Conservation (phyloP, 2,329 filamentous ascomycete genomes). For the Cordyceps cateniannulata region DNA sequence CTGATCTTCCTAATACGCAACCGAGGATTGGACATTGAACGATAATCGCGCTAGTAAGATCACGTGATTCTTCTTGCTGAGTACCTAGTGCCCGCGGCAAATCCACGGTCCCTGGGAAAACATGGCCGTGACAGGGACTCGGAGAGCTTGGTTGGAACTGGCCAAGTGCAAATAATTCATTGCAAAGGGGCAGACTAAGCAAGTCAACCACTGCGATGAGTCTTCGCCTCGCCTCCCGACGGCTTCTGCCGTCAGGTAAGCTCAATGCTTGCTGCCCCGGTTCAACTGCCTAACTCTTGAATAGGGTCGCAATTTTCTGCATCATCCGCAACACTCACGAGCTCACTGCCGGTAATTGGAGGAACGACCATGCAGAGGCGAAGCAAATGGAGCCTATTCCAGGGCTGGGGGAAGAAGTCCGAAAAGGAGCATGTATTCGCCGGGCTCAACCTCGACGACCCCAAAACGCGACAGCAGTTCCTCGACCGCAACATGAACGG, state of each 20-base stretch:
- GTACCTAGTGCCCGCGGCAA: too few species aligned
- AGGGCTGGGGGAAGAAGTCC: slow-evolving; percentile 27
- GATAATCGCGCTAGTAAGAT: slow-evolving; percentile 27
- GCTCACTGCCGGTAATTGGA: not conserved
- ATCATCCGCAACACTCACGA: not conserved
- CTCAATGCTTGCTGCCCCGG: not conserved
- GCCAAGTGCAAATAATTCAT: slow-evolving; percentile 21
- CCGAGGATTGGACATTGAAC: slow-evolving; percentile 20
- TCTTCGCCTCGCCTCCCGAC: slow-evolving; percentile 56
- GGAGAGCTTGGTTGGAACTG: not conserved
- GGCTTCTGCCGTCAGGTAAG: slow-evolving; percentile 55
- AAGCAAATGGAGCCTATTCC: slow-evolving; percentile 36
- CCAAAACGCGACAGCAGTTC: slow-evolving; percentile 36
- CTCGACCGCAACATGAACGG: slow-evolving; percentile 33
- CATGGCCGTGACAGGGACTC: not conserved
- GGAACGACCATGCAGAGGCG: slow-evolving; percentile 26
- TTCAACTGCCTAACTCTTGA: not conserved
- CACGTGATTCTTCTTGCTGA: slow-evolving; percentile 17
- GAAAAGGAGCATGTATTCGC: slow-evolving; percentile 24
- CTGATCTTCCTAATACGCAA: not conserved
- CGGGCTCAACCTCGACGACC: slow-evolving; percentile 34
- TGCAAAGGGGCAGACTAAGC: slow-evolving; percentile 17
- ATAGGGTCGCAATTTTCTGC: slow-evolving; percentile 2
- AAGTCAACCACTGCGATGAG: slow-evolving; percentile 47
- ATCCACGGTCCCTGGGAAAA: slow-evolving; percentile 19